These are phyloP conservation scores for Dictyostelium capitatum DNA, from an alignment of 78 protist genomes.

Conservation along the genomic window DNA sequence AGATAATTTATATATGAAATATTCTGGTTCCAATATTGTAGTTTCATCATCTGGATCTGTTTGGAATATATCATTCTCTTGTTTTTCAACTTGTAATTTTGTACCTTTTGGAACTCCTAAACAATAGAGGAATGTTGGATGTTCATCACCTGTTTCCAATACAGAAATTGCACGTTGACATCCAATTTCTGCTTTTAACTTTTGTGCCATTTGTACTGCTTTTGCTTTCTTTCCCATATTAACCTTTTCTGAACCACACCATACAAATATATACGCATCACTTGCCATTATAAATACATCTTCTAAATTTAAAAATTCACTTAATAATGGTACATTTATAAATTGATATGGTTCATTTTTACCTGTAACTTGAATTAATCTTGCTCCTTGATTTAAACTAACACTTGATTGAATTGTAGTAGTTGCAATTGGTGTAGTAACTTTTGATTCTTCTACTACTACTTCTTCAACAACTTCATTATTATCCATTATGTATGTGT, in stretches of 20 bases:
- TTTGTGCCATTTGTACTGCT: constrained; percentile 80
- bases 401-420: constrained; percentile 43
- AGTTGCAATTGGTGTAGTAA: neutral
- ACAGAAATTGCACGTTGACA: constrained; percentile 70
- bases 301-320: constrained; percentile 31
- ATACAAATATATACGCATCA: constrained; percentile 72
- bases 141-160: constrained; percentile 76
- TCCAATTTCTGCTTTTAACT: constrained; percentile 71
- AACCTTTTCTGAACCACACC: constrained; percentile 21
- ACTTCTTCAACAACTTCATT: neutral
- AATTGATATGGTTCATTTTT: constrained; percentile 48
- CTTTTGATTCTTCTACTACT: neutral
- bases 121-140: constrained; percentile 64
- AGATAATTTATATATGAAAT: constrained; percentile 32
- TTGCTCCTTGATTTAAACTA: constrained; percentile 39
- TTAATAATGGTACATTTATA: constrained; percentile 50
- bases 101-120: constrained; percentile 69
- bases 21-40: constrained; percentile 38
- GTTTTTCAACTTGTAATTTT: constrained; percentile 35
- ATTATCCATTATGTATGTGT: neutral
- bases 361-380: constrained; percentile 73
- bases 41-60: constrained; percentile 37
- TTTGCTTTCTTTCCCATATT: constrained; percentile 50
- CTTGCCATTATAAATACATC: constrained; percentile 74
- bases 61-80: constrained; percentile 41